Evolutionary conservation across 306 rosid genomes (phyloP).

Genomic region (Quercus bicolor): DNA sequence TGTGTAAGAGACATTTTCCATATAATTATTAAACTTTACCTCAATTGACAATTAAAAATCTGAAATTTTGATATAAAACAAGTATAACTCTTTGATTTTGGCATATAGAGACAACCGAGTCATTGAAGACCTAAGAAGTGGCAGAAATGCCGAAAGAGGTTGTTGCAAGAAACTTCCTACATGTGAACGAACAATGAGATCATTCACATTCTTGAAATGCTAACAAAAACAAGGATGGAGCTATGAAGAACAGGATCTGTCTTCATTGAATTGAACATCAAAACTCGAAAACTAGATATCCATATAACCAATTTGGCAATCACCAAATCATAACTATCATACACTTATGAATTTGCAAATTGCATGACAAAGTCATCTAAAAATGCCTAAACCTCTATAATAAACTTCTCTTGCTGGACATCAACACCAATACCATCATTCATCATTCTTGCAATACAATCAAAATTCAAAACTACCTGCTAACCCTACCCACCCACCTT

Average conservation of each 20-base stretch:
- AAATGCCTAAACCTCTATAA: no score
- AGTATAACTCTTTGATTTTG: no score
- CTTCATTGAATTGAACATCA: background rate
- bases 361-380: background rate
- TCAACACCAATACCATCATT: background rate
- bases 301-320: background rate
- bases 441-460: background rate
- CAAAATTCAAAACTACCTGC: no score
- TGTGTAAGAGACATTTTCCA: no score
- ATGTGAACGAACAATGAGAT: background rate
- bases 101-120: no score
- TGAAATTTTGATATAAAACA: no score
- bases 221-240: background rate
- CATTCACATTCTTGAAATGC: background rate
- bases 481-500: no score
- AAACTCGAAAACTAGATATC: background rate
- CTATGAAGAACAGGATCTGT: background rate
- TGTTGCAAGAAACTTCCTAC: no score
- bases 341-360: background rate
- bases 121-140: no score
- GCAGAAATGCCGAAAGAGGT: background rate
- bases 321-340: background rate
- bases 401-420: background rate
- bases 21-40: no score
- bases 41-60: no score